These are phyloP conservation scores for Heliamphora pulchella DNA, from an alignment of 179 eudicot species.

Conservation along the genomic window DNA sequence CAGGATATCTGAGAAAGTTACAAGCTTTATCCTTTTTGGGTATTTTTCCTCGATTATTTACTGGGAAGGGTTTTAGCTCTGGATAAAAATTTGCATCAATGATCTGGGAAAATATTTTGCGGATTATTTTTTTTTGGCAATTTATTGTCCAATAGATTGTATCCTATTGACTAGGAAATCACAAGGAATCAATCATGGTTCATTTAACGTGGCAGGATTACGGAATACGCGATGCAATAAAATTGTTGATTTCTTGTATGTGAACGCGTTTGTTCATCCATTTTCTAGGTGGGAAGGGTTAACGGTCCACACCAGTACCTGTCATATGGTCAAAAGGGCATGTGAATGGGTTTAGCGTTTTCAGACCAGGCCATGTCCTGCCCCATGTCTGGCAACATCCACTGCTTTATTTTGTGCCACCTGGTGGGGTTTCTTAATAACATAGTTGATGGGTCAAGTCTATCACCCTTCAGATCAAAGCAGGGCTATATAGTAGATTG, in stretches of 20 bases:
- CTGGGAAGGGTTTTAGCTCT: neutral
- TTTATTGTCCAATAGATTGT: too few relatives aligned
- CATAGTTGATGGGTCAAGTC: too few relatives aligned
- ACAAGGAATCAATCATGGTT: neutral
- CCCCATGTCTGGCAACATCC: neutral
- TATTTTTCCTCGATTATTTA: neutral
- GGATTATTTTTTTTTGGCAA: too few relatives aligned
- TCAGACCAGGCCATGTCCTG: neutral
- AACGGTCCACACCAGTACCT: neutral
- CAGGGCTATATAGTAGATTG: too few relatives aligned
- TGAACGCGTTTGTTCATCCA: neutral
- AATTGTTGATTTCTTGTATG: too few relatives aligned
- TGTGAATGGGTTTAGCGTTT: neutral
- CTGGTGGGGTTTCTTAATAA: too few relatives aligned
- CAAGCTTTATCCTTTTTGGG: neutral
- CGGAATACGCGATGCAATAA: too few relatives aligned
- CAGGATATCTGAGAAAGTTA: neutral
- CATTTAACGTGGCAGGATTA: neutral
- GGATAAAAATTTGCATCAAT: too few relatives aligned
- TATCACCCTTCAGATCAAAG: too few relatives aligned
- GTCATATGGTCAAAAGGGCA: neutral
- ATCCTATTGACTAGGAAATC: neutral
- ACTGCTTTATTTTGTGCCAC: too few relatives aligned
- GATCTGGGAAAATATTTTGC: too few relatives aligned
- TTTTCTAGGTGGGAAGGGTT: slow-evolving; percentile 19